Percentiles rank a stretch among this genome's conserved stretches.
phyloP scores from a whole-genome alignment of 1,284 basidiomycete genomes.

The Tremellales sp. region DNA sequence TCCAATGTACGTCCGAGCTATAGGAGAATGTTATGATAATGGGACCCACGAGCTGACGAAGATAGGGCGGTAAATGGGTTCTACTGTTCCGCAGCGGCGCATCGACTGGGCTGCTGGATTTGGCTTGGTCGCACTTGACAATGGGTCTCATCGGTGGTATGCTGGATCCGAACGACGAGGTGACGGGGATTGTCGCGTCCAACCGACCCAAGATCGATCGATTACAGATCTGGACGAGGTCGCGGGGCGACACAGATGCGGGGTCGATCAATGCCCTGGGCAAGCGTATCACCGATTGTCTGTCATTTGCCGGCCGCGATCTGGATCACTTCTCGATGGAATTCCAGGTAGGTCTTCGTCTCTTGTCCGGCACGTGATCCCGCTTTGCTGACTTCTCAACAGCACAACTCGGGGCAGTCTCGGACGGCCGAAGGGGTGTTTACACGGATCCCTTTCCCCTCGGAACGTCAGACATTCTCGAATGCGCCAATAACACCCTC shows the following conservation, averaged over 20 bases:
- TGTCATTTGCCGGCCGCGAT: conserved; percentile 54
- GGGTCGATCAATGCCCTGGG: conserved; percentile 69
- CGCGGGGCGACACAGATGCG: conserved; percentile 73
- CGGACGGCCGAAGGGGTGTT: no score
- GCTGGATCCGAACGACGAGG: conserved; percentile 77
- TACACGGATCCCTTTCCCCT: no score
- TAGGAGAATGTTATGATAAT: neutral
- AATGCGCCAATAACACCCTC: neutral
- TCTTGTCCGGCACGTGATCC: neutral
- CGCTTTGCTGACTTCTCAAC: neutral
- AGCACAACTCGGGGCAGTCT: no score
- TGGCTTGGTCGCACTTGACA: conserved; percentile 84
- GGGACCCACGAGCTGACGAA: no score
- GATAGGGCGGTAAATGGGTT: conserved; percentile 88
- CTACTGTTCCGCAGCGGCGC: conserved; percentile 77
- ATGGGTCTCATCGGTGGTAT: conserved; percentile 89
- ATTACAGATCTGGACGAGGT: conserved; percentile 82
- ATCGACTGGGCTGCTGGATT: conserved; percentile 66
- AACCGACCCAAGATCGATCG: conserved; percentile 80
- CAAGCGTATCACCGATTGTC: conserved; percentile 68
- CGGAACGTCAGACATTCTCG: neutral
- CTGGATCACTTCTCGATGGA: conserved; percentile 76
- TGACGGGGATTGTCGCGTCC: conserved; percentile 87
- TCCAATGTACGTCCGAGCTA: conserved; percentile 50
- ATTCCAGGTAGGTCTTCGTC: conserved; percentile 68